Base-by-base conservation (phyloP, 1,284 basidiomycete species). In the Farysia itapuensis region DNA sequence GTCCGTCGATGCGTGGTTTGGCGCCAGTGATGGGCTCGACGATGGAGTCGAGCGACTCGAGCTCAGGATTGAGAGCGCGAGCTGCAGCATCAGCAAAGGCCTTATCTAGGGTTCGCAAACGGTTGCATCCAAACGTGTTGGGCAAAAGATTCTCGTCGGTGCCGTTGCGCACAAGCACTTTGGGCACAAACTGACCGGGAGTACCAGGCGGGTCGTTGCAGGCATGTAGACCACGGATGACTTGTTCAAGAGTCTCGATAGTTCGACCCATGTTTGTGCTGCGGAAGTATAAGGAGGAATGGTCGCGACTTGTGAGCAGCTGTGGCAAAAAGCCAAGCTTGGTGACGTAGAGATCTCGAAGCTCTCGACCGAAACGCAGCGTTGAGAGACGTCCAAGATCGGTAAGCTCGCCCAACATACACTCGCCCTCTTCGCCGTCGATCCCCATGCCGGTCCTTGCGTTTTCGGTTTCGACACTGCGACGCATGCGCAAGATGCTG, bases 241-340 rank as follows among this genome's bases (percentile, higher is more conserved):
- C 80, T 63, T 89, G 84, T 64, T 88, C 85, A 13, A 89, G 77
- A 2, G 85, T 86, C 67, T 89, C 87, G 19, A 86, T 84, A 5
- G 88, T 90, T 25, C 88, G 81, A 2, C 85, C 81, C 72, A 89
- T 83, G 67, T 88, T 86, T 1, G 87, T 90, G 13, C 82, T 83
- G 5, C 82, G 80, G 29, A 73, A 66, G 50, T 74, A 74, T 39
- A 74, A 35, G n/a, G 32, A 23, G 9, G 53, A 47, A 13, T 31
- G 13, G 23, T 72, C 64, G 7, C 56, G 43, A 32, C 43, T 38
- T 12, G 57, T 45, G 28, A 74, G 47, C 5, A 33, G 40, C 7
- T 38, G 19, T 0, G 71, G 71, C n/a, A 76, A 21, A 20, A 74
- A 50, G 32, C 81, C 45, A 40, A 88, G 86, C 16, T 79, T 83